Percentiles rank a stretch among this genome's conserved stretches.
Conservation (phyloP, 257 asterid genomes). For the Oldenlandia corymbosa region DNA sequence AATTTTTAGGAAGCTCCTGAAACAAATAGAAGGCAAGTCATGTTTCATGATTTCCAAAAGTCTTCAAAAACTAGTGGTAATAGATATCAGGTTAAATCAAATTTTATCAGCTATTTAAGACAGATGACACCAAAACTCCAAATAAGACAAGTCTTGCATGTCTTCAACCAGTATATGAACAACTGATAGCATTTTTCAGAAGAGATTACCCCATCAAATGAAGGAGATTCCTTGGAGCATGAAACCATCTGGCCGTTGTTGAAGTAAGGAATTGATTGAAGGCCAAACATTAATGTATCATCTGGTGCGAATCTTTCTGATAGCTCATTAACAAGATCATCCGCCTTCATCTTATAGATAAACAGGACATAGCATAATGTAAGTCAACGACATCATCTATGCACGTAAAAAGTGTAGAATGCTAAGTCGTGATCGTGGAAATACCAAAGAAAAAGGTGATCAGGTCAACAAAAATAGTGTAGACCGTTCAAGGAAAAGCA, state of each 20-base stretch:
- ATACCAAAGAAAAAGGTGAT: neutral
- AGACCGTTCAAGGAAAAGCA: neutral
- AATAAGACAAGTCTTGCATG: neutral
- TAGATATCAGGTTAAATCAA: too few relatives aligned
- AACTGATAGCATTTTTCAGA: neutral
- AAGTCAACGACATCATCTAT: constrained; percentile 2
- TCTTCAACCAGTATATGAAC: neutral
- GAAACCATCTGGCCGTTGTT: constrained; percentile 47
- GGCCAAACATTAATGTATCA: constrained; percentile 72
- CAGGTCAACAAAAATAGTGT: neutral
- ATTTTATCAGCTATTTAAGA: neutral
- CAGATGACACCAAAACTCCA: neutral
- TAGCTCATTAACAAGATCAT: constrained; percentile 59
- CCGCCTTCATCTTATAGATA: constrained; percentile 54
- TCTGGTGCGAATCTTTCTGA: constrained; percentile 78
- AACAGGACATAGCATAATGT: constrained; percentile 5
- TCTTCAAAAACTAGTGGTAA: neutral
- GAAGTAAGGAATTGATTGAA: constrained; percentile 57
- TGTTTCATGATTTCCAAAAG: neutral
- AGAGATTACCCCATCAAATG: constrained; percentile 70
- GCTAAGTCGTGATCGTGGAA: too few relatives aligned
- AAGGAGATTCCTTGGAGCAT: constrained; percentile 62
- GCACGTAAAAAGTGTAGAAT: neutral
- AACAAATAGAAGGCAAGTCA: neutral
- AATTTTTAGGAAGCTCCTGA: constrained; percentile 70